phyloP scores from a whole-genome alignment of 208 protist species.

The Leishmania aethiopica region DNA sequence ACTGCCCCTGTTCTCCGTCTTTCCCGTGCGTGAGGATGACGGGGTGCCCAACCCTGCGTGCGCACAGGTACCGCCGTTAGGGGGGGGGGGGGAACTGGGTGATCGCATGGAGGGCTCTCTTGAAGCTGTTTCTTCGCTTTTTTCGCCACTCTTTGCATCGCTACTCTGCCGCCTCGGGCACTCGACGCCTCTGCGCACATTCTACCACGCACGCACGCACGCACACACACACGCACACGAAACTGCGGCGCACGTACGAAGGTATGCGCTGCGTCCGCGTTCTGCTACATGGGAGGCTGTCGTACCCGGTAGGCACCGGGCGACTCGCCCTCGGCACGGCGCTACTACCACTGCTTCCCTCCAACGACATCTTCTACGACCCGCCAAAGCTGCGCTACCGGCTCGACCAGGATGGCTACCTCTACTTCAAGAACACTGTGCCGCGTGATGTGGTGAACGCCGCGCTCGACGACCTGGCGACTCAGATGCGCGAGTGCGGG shows the following conservation, averaged over 20 bases:
- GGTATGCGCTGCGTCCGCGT: slow-evolving; percentile 44
- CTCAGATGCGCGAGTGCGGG: slow-evolving; percentile 64
- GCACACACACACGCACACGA: no score
- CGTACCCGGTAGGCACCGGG: slow-evolving; percentile 64
- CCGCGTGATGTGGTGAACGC: slow-evolving; percentile 61
- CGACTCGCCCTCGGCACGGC: slow-evolving; percentile 58
- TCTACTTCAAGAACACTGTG: slow-evolving; percentile 86
- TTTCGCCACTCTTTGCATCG: not conserved
- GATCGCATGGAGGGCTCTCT: not conserved
- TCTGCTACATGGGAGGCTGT: slow-evolving; percentile 61
- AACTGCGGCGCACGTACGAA: not conserved
- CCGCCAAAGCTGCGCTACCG: slow-evolving; percentile 77
- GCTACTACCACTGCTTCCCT: slow-evolving; percentile 70
- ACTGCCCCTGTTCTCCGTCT: not conserved
- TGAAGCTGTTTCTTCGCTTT: not conserved
- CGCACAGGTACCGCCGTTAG: not conserved
- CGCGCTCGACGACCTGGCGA: slow-evolving; percentile 63
- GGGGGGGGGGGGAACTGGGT: not conserved
- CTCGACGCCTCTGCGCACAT: not conserved
- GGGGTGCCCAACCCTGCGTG: not conserved
- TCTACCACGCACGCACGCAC: not conserved
- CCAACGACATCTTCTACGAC: slow-evolving; percentile 90
- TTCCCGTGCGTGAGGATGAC: not conserved
- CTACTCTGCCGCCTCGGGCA: not conserved
- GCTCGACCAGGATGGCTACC: slow-evolving; percentile 83